Evolutionary conservation across 345 rosid genomes (phyloP).

Genomic region (Gossypium longicalyx): DNA sequence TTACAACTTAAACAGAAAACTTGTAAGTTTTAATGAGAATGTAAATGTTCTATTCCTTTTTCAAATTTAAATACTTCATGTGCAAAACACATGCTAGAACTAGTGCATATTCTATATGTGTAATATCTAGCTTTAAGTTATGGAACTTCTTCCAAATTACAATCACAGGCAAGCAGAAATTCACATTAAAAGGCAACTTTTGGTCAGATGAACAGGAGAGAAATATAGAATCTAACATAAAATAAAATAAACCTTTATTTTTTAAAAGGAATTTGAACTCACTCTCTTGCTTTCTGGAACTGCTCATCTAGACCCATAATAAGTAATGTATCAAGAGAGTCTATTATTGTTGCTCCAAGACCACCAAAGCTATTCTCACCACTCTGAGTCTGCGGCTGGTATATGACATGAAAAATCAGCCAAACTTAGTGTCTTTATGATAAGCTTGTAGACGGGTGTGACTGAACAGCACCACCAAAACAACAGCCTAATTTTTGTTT

Average conservation of each 20-base stretch:
- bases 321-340: constrained; percentile 78
- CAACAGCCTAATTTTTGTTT: background rate
- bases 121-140: background rate
- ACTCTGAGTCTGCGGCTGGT: constrained; percentile 78
- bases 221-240: background rate
- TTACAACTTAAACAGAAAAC: background rate
- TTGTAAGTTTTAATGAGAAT: background rate
- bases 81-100: background rate
- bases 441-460: background rate
- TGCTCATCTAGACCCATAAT: constrained; percentile 92
- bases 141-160: background rate
- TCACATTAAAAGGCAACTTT: background rate
- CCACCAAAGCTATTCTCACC: constrained; percentile 97
- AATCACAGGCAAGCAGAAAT: background rate
- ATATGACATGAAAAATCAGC: background rate
- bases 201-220: background rate
- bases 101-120: too few relatives aligned
- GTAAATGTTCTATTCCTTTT: background rate
- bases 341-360: constrained; percentile 91
- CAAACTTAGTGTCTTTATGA: constrained; percentile 1
- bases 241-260: background rate
- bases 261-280: constrained; percentile 30
- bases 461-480: background rate
- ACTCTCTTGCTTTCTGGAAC: constrained; percentile 89
- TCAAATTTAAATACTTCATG: background rate